Base-by-base conservation (phyloP, 306 rosid species). In the Sphenostylis stenocarpa region DNA sequence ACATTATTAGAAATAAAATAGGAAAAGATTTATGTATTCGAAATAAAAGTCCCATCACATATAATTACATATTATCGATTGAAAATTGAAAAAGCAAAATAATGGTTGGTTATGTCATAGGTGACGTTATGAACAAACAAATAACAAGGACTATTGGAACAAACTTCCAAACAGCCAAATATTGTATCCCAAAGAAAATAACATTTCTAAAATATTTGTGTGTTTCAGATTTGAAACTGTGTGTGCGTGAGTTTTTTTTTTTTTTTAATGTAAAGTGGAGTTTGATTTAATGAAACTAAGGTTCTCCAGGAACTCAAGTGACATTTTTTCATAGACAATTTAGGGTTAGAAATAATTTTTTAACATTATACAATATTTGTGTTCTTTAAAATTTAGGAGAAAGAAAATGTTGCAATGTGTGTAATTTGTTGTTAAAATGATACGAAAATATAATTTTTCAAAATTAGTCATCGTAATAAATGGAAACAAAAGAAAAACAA, bases 121-220 rank as follows among this genome's bases (percentile, higher is more conserved):
- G 51, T 79, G 83, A 79, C 55, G 83, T 51, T 34, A 63, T 28
- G 20, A 14, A 53, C 28, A 67, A 76, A 45, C n/a, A 26, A 56
- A 55, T 23, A 49, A 26, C 13, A 20, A 63, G 29, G 67, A 51
- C 74, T 28, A 29, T 51, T 67, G 60, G 44, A 49, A 47, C 48
- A 61, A 12, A 39, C 78, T 79, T 71, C 67, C 39, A 62, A 70
- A 71, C 21, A 5, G 60, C 39, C 67, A 51, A 67, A 39, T 7
- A 17, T 36, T 39, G 36, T 26, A 8, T 21, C 0, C 3, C 28
- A 70, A 36, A 64, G 38, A 70, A 48, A 64, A 16, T 36, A 48
- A 60, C 47, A 69, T 1, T 5, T 6, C 81, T 31, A 57, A 4
- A 21, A 45, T 45, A 43, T 9, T 33, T 68, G 29, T 69, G 6